Evolutionary conservation across 306 rosid species (phyloP).

Genomic region (Inga laurina): DNA sequence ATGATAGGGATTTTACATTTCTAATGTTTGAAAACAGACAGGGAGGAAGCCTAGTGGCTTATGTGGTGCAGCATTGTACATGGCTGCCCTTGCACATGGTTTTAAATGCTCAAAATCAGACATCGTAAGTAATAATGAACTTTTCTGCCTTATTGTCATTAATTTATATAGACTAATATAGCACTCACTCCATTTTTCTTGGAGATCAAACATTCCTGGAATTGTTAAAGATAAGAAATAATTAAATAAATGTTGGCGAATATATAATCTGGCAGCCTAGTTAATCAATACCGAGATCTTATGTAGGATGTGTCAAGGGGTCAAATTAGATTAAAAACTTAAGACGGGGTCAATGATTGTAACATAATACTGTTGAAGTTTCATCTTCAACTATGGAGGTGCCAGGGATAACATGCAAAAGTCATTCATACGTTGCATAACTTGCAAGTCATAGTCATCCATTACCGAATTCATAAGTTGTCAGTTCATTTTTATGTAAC

Average conservation of each 20-base stretch:
- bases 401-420: neutral
- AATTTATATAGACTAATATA: neutral
- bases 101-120: constrained; percentile 68
- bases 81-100: constrained; percentile 83
- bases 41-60: constrained; percentile 92
- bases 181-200: constrained; percentile 22
- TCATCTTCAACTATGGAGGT: neutral
- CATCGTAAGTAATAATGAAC: constrained; percentile 61
- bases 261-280: neutral
- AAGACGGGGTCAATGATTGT: neutral
- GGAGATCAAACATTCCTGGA: neutral
- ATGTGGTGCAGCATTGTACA: constrained; percentile 88
- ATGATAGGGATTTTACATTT: constrained; percentile 12
- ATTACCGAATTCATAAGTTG: neutral
- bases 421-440: neutral
- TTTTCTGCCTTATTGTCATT: constrained; percentile 19
- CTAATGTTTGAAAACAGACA: constrained; percentile 56
- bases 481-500: neutral
- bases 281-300: neutral
- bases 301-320: neutral
- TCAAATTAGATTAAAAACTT: neutral
- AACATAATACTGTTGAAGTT: neutral
- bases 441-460: too few species aligned
- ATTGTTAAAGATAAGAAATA: neutral
- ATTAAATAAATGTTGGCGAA: neutral